phyloP scores from a whole-genome alignment of 371 early-diverging fungal genomes.

The Haplosporangium sp. region DNA sequence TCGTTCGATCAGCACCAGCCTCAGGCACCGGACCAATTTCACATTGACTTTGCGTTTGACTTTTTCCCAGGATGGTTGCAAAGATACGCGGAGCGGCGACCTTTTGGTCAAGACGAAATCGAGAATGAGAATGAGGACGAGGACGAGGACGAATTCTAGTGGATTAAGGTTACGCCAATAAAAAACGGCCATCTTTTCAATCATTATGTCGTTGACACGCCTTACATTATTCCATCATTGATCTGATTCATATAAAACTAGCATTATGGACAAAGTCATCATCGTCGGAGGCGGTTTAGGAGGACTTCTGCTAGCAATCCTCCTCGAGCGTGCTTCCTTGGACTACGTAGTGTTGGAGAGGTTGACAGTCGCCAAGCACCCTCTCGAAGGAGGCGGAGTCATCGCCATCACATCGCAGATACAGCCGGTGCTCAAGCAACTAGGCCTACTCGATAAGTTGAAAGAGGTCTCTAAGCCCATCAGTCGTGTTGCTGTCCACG shows the following conservation, averaged over 20 bases:
- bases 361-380: conserved; percentile 15
- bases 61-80: conserved; percentile 26
- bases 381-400: conserved; percentile 41
- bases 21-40: not conserved
- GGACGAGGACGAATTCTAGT: not conserved
- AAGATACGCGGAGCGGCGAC: conserved; percentile 13
- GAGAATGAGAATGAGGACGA: not conserved
- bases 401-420: conserved; percentile 28
- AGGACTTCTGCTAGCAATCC: conserved; percentile 28
- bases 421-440: conserved; percentile 25
- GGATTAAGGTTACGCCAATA: too few relatives aligned
- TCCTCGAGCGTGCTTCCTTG: conserved; percentile 25
- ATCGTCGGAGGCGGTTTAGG: conserved; percentile 40
- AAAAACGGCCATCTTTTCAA: too few relatives aligned
- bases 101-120: not conserved
- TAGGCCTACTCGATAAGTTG: conserved; percentile 21
- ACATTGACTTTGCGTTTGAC: conserved; percentile 27
- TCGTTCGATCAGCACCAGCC: not conserved
- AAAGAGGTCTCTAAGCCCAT: conserved; percentile 20
- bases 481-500: conserved; percentile 13
- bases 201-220: too few relatives aligned
- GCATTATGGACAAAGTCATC: conserved; percentile 31
- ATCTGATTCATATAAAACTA: too few relatives aligned
- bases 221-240: too few relatives aligned
- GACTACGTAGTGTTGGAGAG: conserved; percentile 35